Evolutionary conservation across 495 filamentous ascomycete genomes (phyloP), one percentile per base, ranked within the genome.

Genomic region (Penicillium nucicola): DNA sequence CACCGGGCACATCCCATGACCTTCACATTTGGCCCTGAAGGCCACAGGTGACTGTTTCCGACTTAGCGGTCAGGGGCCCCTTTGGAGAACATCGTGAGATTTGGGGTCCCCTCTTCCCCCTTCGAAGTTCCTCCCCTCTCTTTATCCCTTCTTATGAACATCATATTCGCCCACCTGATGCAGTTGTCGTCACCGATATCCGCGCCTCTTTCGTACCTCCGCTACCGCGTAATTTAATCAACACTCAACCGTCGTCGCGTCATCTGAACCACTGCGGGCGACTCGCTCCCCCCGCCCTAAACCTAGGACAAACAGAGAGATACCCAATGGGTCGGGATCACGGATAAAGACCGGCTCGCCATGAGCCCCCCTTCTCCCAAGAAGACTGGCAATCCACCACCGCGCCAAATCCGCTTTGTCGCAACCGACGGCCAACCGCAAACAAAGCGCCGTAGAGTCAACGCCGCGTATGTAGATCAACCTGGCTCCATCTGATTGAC

Each of bases 351-450:
- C 50, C 43, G 62, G 73, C 73, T 76, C 70, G 73, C 64, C 44
- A 76, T 76, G 73, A 75, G 73, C 70, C 56, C 58, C 48, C 63
- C 68, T 64, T 71, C 71, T 62, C 64, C 73, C 46, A 67, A 67
- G 62, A 69, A 69, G 65, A 76, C 63, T 62, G 69, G 62, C 57
- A 64, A 50, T 62, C 46, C 62, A 55, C 62, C 68, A 42, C 72
- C 61, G 28, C 72, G 72, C 52, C 75, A 77, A 61, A 88, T 92
- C 45, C 83, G 88, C 56, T 91, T 91, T 66, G 85, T 92, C 54
- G 84, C 87, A 47, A 89, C 87, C 58, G 85, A 90, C 68, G 88
- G 87, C 51, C 86, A 88, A 54, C 88, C 87, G 40, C 86, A 88
- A 53, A 84, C 86, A 39, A 92, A 92, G 67, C 76, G 88, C 54